Conservation (phyloP, 768 basidiomycete genomes). For the Russula sp. region DNA sequence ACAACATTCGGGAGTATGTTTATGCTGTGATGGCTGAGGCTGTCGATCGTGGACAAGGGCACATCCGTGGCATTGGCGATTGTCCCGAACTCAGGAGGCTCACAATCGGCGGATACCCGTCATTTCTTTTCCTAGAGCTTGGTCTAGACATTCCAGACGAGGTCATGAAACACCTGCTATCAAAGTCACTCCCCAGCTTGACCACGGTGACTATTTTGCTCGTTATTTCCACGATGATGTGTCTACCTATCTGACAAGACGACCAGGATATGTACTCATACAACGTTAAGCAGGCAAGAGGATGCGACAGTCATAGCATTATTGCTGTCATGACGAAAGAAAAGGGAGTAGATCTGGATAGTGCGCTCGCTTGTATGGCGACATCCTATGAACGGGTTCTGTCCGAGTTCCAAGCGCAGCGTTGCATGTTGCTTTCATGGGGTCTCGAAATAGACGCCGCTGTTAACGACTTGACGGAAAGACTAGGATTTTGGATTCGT, state of each 20-base stretch:
- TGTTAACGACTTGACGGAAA: too few species aligned
- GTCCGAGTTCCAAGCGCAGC: conserved; percentile 31
- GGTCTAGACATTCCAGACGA: conserved; percentile 38
- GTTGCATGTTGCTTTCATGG: conserved; percentile 29
- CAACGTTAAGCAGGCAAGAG: conserved; percentile 36
- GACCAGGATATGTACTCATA: conserved; percentile 39
- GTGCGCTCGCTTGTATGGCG: conserved; percentile 36
- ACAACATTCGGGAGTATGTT: too few species aligned
- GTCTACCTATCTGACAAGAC: too few species aligned
- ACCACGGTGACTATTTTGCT: conserved; percentile 27
- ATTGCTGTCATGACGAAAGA: conserved; percentile 39
- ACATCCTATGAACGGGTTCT: conserved; percentile 31
- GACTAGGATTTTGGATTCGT: too few species aligned
- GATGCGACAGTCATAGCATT: conserved; percentile 38
- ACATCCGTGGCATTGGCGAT: conserved; percentile 19
- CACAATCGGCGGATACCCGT: conserved; percentile 38
- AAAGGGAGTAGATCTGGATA: conserved; percentile 31
- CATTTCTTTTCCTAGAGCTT: conserved; percentile 35
- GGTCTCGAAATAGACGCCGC: conserved; percentile 19
- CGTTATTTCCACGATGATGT: too few species aligned
- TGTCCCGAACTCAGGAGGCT: conserved; percentile 21
- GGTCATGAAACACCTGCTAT: conserved; percentile 37
- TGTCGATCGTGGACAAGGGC: conserved; percentile 33
- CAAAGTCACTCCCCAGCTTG: conserved; percentile 26
- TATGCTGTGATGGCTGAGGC: conserved; percentile 40